Percentiles rank a stretch among this genome's conserved stretches.
These are phyloP conservation scores for Botrytis aclada DNA, from an alignment of 2,329 filamentous ascomycete species.

Conservation along the genomic window DNA sequence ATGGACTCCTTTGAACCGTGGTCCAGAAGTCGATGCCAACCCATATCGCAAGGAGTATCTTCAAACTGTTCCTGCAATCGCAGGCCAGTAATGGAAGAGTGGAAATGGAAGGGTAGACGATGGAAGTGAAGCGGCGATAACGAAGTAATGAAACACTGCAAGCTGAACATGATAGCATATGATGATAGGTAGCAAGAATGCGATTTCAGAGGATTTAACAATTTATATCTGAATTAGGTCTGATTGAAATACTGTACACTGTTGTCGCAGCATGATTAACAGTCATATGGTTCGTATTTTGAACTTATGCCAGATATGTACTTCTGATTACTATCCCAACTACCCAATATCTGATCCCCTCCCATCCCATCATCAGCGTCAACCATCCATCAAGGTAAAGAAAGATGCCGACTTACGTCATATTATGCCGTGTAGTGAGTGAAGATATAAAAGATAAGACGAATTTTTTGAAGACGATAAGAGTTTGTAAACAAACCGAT, in stretches of 20 bases:
- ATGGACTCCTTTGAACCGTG: conserved; percentile 91
- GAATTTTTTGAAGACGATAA: background rate
- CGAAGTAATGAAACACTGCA: background rate
- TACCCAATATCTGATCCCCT: background rate
- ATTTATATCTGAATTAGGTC: background rate
- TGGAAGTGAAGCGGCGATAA: background rate
- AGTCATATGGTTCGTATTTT: background rate
- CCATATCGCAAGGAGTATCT: conserved; percentile 77
- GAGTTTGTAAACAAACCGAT: conserved; percentile 2
- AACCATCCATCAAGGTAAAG: background rate
- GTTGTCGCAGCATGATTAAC: background rate
- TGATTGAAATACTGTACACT: background rate
- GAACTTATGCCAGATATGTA: background rate
- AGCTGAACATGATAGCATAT: background rate
- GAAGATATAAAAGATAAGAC: background rate
- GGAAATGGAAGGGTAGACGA: background rate
- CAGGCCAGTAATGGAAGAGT: conserved; percentile 16
- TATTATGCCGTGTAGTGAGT: background rate
- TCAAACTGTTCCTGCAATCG: conserved; percentile 24
- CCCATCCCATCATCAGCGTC: background rate
- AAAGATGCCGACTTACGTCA: background rate
- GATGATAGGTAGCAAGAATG: background rate
- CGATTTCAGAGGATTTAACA: background rate
- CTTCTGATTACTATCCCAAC: background rate
- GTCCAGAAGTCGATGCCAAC: conserved; percentile 73